These are phyloP conservation scores for Spergularia bocconei DNA, from an alignment of 148 eudicot genomes.

Conservation along the genomic window DNA sequence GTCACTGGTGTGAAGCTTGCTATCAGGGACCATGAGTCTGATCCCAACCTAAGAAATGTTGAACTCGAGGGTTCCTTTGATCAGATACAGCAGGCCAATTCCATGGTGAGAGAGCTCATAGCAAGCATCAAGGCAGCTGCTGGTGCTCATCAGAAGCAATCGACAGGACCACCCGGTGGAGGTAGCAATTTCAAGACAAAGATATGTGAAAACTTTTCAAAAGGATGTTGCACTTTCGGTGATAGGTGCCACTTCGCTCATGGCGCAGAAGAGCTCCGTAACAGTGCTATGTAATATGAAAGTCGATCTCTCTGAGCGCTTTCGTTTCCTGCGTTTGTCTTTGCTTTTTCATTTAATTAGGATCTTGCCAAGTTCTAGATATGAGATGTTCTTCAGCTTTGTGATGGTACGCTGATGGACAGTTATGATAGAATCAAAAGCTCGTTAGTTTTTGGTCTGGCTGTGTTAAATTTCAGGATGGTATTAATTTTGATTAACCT, in stretches of 20 bases:
- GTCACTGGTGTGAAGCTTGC: slow-evolving; percentile 73
- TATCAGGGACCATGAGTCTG: slow-evolving; percentile 73
- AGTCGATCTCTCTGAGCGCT: too few species aligned
- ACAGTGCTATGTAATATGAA: slow-evolving; percentile 19
- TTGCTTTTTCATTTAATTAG: not conserved
- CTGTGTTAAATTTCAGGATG: not conserved
- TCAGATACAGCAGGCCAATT: slow-evolving; percentile 75
- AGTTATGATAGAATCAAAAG: not conserved
- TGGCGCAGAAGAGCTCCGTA: slow-evolving; percentile 67
- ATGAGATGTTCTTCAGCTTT: not conserved
- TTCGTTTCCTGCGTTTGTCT: too few species aligned
- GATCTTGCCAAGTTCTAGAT: not conserved
- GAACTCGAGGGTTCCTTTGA: slow-evolving; percentile 89
- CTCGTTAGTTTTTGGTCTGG: slow-evolving; percentile 4
- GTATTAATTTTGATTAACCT: not conserved
- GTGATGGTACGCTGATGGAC: slow-evolving; percentile 1
- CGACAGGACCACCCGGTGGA: slow-evolving; percentile 10
- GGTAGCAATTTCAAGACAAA: slow-evolving; percentile 7
- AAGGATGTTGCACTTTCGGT: slow-evolving; percentile 78
- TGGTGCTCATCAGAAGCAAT: slow-evolving; percentile 31
- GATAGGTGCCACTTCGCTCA: slow-evolving; percentile 87
- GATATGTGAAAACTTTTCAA: slow-evolving; percentile 62
- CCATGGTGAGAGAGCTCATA: slow-evolving; percentile 88
- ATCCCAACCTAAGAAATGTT: slow-evolving; percentile 63
- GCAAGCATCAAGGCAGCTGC: slow-evolving; percentile 43